phyloP scores from a whole-genome alignment of 805 yeast species.

The Pichia gijzeniarum region DNA sequence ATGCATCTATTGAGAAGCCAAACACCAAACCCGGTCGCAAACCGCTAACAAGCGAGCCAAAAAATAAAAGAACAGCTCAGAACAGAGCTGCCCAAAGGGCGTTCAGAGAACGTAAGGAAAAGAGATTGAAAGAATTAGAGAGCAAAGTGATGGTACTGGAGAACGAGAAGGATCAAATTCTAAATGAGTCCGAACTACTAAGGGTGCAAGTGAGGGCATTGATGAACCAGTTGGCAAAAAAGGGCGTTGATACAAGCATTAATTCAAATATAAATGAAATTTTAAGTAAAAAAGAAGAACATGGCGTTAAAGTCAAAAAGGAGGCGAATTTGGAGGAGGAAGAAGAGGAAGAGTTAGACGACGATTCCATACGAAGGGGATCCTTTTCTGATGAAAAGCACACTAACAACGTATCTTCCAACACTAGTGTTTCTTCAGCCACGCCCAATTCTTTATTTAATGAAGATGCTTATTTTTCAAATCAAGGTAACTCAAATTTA shows the following conservation, averaged over 20 bases:
- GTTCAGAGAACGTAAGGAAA: slow-evolving; percentile 88
- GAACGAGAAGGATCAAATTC: slow-evolving; percentile 58
- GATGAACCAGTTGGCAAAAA: slow-evolving; percentile 50
- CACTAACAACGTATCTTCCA: slow-evolving; percentile 3
- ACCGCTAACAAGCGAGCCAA: slow-evolving; percentile 65
- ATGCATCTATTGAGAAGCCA: slow-evolving; percentile 10
- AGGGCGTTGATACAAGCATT: background rate
- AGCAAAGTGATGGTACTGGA: slow-evolving; percentile 69
- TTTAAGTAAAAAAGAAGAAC: no score
- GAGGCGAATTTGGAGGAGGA: no score
- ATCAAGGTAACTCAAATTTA: background rate
- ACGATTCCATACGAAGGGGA: slow-evolving; percentile 4
- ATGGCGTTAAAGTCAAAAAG: no score
- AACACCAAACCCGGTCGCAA: slow-evolving; percentile 68
- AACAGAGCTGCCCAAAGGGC: slow-evolving; percentile 99
- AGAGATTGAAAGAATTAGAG: slow-evolving; percentile 78
- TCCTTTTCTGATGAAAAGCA: slow-evolving; percentile 7
- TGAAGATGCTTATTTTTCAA: background rate
- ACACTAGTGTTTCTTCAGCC: slow-evolving; percentile 10
- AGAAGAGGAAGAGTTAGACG: background rate
- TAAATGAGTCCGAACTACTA: slow-evolving; percentile 66
- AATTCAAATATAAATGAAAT: no score
- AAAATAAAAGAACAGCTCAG: slow-evolving; percentile 89
- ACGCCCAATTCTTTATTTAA: slow-evolving; percentile 2
- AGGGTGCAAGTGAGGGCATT: slow-evolving; percentile 71